Evolutionary conservation across 345 rosid genomes (phyloP).

Genomic region (Jatropha curcas): DNA sequence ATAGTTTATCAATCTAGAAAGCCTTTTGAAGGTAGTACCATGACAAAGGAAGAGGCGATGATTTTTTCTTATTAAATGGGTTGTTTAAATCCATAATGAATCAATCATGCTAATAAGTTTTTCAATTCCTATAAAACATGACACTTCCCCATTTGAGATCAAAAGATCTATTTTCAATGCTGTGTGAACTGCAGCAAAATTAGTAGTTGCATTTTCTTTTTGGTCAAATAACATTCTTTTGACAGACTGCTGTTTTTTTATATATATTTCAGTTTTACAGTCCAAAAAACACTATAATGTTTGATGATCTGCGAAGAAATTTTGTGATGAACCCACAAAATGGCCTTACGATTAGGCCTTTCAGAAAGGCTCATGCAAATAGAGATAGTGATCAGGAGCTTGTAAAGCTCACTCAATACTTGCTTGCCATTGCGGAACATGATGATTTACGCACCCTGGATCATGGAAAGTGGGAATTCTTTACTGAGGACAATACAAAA

Average conservation of each 20-base stretch:
- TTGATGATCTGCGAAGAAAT: constrained; percentile 84
- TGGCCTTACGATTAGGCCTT: constrained; percentile 80
- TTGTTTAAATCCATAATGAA: background rate
- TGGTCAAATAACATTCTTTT: background rate
- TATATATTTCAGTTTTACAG: constrained; percentile 61
- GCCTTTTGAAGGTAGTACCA: background rate
- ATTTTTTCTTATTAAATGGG: background rate
- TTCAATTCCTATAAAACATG: background rate
- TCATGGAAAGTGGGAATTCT: constrained; percentile 75
- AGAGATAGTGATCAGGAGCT: constrained; percentile 87
- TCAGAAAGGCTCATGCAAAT: constrained; percentile 84
- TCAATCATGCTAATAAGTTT: background rate
- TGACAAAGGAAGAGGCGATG: background rate
- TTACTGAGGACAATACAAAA: constrained; percentile 57
- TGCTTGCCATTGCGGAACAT: constrained; percentile 83
- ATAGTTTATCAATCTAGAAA: background rate
- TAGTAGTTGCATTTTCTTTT: background rate
- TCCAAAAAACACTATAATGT: constrained; percentile 90
- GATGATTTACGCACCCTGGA: constrained; percentile 72
- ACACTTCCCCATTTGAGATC: background rate
- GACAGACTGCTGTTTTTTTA: background rate
- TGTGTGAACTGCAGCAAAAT: background rate
- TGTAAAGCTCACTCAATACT: constrained; percentile 74
- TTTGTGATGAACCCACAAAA: constrained; percentile 95
- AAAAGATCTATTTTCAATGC: background rate